Percentiles rank a stretch among this genome's conserved stretches.
These are phyloP conservation scores for Nicotiana paniculata DNA, from an alignment of 257 asterid genomes.

Conservation along the genomic window DNA sequence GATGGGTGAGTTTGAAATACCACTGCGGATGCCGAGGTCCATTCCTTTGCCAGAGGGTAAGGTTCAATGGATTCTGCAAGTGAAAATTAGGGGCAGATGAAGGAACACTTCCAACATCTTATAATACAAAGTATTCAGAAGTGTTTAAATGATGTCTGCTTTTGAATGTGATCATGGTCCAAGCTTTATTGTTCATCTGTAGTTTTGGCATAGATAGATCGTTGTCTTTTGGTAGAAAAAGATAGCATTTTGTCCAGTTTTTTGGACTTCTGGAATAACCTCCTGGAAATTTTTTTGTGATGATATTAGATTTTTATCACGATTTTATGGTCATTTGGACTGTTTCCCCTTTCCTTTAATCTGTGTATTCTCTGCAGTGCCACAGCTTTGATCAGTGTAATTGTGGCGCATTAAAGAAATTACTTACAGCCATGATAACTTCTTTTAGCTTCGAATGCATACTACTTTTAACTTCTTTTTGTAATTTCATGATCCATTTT, in stretches of 20 bases:
- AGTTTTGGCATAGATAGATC: not conserved
- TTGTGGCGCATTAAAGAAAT: not conserved
- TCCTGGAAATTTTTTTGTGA: not conserved
- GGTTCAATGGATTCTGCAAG: conserved; percentile 43
- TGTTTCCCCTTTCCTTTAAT: not conserved
- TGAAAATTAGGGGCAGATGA: conserved; percentile 47
- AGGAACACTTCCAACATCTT: not conserved
- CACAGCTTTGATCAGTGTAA: not conserved
- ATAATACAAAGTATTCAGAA: not conserved
- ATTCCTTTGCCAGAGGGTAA: conserved; percentile 73
- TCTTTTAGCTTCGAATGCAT: no score
- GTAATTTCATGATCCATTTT: no score
- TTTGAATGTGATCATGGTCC: not conserved
- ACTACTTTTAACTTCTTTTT: no score
- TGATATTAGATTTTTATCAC: not conserved
- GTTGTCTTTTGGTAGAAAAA: not conserved
- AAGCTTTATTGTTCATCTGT: not conserved
- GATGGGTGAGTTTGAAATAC: conserved; percentile 72
- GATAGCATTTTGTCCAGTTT: not conserved
- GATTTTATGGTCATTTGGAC: not conserved
- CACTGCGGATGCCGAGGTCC: conserved; percentile 69
- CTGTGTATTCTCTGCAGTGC: not conserved
- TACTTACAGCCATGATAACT: no score
- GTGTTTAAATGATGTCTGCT: not conserved
- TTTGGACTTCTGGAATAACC: not conserved